These are phyloP conservation scores for Mortierella sp. DNA, from an alignment of 371 early-diverging fungal species.

Conservation along the genomic window DNA sequence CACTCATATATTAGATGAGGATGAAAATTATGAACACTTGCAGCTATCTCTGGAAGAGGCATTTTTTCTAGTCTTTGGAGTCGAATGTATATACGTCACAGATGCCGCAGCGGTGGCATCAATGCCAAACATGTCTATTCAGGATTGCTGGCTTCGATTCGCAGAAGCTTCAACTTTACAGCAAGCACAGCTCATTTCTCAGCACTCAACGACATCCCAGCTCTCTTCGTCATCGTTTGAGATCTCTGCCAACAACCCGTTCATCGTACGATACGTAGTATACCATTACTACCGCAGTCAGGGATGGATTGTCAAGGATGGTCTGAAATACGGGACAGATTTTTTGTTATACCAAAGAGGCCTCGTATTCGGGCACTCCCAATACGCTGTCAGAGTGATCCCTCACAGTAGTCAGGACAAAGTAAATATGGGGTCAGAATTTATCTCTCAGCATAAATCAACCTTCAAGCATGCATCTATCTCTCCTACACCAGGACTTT, in stretches of 20 bases:
- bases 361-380: conserved; percentile 43
- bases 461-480: conserved; percentile 15
- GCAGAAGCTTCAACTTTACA: conserved; percentile 21
- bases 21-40: conserved; percentile 64
- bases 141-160: conserved; percentile 59
- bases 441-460: not conserved
- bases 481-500: conserved; percentile 38
- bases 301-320: conserved; percentile 88
- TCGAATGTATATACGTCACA: conserved; percentile 64
- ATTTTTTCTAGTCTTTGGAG: conserved; percentile 71
- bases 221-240: not conserved
- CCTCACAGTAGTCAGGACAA: not conserved
- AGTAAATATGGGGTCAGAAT: conserved; percentile 2
- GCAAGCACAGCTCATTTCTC: not conserved
- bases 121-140: conserved; percentile 25
- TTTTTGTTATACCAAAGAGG: conserved; percentile 65
- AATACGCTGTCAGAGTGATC: conserved; percentile 55
- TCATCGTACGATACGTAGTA: conserved; percentile 75
- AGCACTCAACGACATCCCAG: not conserved
- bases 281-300: conserved; percentile 86
- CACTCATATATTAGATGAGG: not conserved
- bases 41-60: conserved; percentile 76
- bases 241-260: conserved; percentile 52
- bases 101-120: conserved; percentile 23
- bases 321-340: conserved; percentile 88